These are phyloP conservation scores for Paxillus ammoniavirescens DNA, from an alignment of 768 basidiomycete genomes.

Conservation along the genomic window DNA sequence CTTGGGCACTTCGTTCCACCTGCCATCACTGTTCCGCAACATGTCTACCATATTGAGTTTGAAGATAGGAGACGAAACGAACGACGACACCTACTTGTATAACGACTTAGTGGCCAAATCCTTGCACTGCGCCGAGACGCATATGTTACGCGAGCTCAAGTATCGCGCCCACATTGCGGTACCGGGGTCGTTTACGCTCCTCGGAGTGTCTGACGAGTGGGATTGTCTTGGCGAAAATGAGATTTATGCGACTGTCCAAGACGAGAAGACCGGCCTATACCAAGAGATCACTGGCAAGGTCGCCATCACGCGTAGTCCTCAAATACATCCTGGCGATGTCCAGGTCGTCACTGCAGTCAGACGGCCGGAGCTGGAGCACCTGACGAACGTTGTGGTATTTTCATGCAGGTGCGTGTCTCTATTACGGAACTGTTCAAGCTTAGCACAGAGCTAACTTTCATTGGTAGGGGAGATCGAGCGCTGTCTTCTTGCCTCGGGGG, in stretches of 20 bases:
- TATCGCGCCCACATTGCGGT: constrained; percentile 50
- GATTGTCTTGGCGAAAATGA: constrained; percentile 44
- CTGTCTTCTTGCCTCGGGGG: constrained; percentile 50
- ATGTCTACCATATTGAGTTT: constrained; percentile 34
- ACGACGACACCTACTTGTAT: constrained; percentile 11
- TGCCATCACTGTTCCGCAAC: constrained; percentile 42
- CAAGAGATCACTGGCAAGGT: constrained; percentile 36
- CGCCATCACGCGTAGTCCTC: constrained; percentile 50
- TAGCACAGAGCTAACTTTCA: constrained; percentile 4
- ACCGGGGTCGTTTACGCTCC: constrained; percentile 46
- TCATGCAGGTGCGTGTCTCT: constrained; percentile 39
- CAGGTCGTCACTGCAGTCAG: constrained; percentile 43
- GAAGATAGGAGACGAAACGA: constrained; percentile 12
- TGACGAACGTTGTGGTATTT: constrained; percentile 50
- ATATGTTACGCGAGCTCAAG: constrained; percentile 51
- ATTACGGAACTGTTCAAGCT: neutral
- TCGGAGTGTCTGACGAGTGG: constrained; percentile 54
- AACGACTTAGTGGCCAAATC: constrained; percentile 38
- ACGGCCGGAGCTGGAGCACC: constrained; percentile 35
- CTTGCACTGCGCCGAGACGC: constrained; percentile 40
- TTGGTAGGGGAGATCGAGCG: constrained; percentile 39
- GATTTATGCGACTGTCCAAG: constrained; percentile 43
- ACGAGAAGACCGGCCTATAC: constrained; percentile 28
- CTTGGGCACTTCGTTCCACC: constrained; percentile 43
- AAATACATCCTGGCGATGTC: constrained; percentile 52